Percentiles rank a stretch among this genome's conserved stretches.
phyloP scores from a whole-genome alignment of 805 yeast species.

The Blastobotrys mokoenaii region DNA sequence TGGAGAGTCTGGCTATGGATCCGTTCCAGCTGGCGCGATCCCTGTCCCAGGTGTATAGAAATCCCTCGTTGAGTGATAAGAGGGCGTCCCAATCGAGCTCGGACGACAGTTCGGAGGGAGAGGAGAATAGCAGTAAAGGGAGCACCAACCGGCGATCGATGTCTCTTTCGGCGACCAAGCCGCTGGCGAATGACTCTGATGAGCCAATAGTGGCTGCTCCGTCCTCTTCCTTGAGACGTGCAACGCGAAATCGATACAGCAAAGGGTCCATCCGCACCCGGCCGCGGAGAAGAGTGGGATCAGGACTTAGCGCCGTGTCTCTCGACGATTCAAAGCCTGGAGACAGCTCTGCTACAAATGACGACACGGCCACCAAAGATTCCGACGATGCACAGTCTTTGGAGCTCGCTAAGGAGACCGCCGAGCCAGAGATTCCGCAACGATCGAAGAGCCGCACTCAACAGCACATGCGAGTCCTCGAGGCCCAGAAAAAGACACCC shows the following conservation, averaged over 20 bases:
- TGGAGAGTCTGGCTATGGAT: slow-evolving; percentile 54
- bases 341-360: too few species aligned
- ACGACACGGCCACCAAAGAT: too few species aligned
- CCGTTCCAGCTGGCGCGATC: slow-evolving; percentile 79
- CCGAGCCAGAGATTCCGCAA: too few species aligned
- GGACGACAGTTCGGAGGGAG: neutral
- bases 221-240: slow-evolving; percentile 18
- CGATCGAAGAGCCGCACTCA: too few species aligned
- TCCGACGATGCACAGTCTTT: too few species aligned
- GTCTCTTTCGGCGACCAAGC: slow-evolving; percentile 2
- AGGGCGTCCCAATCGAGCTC: slow-evolving; percentile 1
- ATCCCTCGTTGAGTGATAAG: slow-evolving; percentile 2
- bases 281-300: too few species aligned
- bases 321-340: too few species aligned
- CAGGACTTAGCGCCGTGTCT: too few species aligned
- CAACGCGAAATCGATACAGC: slow-evolving; percentile 18
- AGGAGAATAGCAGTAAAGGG: neutral
- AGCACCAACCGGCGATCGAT: neutral
- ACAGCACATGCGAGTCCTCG: too few species aligned
- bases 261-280: slow-evolving; percentile 11
- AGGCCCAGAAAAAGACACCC: too few species aligned
- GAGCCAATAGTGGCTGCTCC: slow-evolving; percentile 18
- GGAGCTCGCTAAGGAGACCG: too few species aligned
- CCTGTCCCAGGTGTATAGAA: slow-evolving; percentile 34
- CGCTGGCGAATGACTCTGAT: slow-evolving; percentile 18